Conservation (phyloP, 1,284 basidiomycete genomes). For the Cryptococcus sp. region DNA sequence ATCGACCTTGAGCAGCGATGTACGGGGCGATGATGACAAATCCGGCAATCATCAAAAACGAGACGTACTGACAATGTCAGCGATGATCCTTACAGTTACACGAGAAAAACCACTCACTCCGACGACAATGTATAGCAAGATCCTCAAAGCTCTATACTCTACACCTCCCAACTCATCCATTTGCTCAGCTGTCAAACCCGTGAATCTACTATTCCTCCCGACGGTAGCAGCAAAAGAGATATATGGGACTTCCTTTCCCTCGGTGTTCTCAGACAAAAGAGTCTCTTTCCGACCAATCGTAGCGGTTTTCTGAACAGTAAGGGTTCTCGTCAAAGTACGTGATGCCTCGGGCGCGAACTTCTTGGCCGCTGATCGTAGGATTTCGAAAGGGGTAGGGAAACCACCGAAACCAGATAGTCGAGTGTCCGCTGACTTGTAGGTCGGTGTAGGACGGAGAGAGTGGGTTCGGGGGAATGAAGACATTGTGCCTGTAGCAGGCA, state of each 20-base stretch:
- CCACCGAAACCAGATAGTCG: conserved; percentile 63
- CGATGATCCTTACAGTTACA: conserved; percentile 20
- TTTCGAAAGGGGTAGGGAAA: conserved; percentile 73
- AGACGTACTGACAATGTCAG: conserved; percentile 58
- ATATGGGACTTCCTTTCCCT: conserved; percentile 61
- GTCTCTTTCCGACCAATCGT: conserved; percentile 53
- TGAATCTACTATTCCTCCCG: conserved; percentile 83
- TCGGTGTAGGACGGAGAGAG: conserved; percentile 43
- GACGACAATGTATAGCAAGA: conserved; percentile 70
- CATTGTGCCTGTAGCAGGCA: conserved; percentile 25
- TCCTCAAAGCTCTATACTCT: conserved; percentile 82
- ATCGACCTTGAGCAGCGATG: conserved; percentile 57
- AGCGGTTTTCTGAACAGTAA: conserved; percentile 69
- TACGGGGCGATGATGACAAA: conserved; percentile 76
- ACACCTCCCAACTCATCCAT: conserved; percentile 89
- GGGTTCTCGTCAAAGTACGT: conserved; percentile 56
- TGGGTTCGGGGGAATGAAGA: conserved; percentile 40
- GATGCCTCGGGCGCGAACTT: conserved; percentile 59
- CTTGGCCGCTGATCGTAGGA: conserved; percentile 54
- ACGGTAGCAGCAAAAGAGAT: conserved; percentile 80
- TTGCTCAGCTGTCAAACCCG: conserved; percentile 71
- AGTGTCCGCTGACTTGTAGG: conserved; percentile 21
- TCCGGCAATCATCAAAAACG: conserved; percentile 61
- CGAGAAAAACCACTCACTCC: conserved; percentile 50
- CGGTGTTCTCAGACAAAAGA: conserved; percentile 49